phyloP scores from a whole-genome alignment of 352 stramenopile genomes.

The Pythium scleroteichum region DNA sequence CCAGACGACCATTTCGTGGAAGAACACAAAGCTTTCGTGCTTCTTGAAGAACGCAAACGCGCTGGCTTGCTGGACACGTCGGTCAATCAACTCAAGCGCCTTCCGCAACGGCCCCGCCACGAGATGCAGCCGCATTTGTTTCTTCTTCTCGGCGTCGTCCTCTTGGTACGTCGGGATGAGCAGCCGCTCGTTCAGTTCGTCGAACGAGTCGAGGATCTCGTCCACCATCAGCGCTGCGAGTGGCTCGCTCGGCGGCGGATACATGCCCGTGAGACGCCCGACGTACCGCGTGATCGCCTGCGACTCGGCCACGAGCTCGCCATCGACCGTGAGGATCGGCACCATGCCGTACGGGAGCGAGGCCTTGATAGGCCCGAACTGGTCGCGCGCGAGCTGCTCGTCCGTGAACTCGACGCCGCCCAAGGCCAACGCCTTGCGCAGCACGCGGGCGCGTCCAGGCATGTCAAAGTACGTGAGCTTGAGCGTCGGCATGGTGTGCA shows the following conservation, averaged over 20 bases:
- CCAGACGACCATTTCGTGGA: constrained; percentile 5
- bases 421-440: constrained; percentile 26
- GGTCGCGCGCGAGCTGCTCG: constrained; percentile 16
- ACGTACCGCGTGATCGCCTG: constrained; percentile 39
- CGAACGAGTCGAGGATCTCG: constrained; percentile 13
- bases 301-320: constrained; percentile 26
- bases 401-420: constrained; percentile 35
- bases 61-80: not conserved
- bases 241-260: not conserved
- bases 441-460: constrained; percentile 26
- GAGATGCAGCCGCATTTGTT: not conserved
- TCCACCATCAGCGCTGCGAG: constrained; percentile 7
- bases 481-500: not conserved
- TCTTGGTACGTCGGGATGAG: constrained; percentile 17
- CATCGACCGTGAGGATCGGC: constrained; percentile 32
- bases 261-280: constrained; percentile 28
- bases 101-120: not conserved
- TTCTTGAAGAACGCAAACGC: not conserved
- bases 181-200: constrained; percentile 13
- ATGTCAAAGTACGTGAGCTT: constrained; percentile 42
- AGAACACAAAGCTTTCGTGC: too few species aligned
- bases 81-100: constrained; percentile 3
- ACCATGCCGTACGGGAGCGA: constrained; percentile 33
- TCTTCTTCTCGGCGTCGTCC: constrained; percentile 1
- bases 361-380: constrained; percentile 33